phyloP scores from a whole-genome alignment of 257 asterid species.

The Gynochthodes officinalis region DNA sequence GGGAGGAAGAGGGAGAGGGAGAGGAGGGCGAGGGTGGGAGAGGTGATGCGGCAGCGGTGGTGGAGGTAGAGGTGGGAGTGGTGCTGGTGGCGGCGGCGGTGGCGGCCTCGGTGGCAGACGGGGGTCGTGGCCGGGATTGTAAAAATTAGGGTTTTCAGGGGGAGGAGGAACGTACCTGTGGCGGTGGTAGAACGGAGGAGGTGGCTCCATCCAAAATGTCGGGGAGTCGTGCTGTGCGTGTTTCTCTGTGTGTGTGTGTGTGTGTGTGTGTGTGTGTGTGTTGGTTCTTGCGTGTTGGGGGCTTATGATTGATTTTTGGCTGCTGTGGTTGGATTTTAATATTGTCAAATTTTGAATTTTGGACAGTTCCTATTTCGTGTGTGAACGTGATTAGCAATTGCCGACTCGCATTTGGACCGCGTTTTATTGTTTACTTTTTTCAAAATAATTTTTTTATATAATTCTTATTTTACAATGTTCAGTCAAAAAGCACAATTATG shows the following conservation, averaged over 20 bases:
- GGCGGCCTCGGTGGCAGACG: slow-evolving; percentile 27
- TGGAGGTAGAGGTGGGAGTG: slow-evolving; percentile 13
- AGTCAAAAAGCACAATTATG: too few species aligned
- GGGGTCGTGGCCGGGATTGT: slow-evolving; percentile 21
- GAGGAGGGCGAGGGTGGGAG: slow-evolving; percentile 27
- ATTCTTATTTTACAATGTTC: too few species aligned
- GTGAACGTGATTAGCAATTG: too few species aligned
- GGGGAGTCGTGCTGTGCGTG: too few species aligned
- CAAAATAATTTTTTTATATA: too few species aligned
- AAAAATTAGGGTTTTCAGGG: slow-evolving; percentile 26
- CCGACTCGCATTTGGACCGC: too few species aligned
- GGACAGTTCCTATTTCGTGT: too few species aligned
- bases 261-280: neutral
- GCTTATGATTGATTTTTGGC: too few species aligned
- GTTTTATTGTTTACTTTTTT: too few species aligned
- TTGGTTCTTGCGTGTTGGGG: too few species aligned
- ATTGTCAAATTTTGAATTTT: too few species aligned
- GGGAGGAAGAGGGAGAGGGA: slow-evolving; percentile 23
- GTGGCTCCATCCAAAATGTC: slow-evolving; percentile 25
- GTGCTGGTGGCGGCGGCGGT: slow-evolving; percentile 34
- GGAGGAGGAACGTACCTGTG: slow-evolving; percentile 46
- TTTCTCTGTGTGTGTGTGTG: neutral
- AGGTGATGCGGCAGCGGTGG: slow-evolving; percentile 35
- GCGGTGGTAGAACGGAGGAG: slow-evolving; percentile 39
- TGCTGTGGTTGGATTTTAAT: too few species aligned